A percentile compares a stretch with the other conserved stretches of the same genome.
Evolutionary conservation across 1,284 basidiomycete genomes (phyloP).

Genomic region (Ustilago vetiveriae): DNA sequence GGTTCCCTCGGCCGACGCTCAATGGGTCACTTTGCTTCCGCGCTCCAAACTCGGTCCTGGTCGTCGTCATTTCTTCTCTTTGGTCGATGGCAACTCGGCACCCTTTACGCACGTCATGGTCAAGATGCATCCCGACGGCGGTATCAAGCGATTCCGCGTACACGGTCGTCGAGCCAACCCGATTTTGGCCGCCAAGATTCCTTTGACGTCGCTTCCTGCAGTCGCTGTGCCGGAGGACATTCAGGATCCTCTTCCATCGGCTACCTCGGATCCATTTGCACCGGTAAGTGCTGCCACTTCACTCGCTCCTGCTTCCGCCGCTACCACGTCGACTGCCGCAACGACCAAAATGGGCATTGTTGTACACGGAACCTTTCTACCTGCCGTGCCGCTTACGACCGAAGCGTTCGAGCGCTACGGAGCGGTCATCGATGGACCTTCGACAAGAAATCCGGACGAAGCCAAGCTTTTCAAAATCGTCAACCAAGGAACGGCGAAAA

Average conservation of each 20-base stretch:
- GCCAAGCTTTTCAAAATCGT: constrained; percentile 45
- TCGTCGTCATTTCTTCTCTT: constrained; percentile 85
- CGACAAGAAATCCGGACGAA: constrained; percentile 1
- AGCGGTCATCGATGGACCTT: constrained; percentile 54
- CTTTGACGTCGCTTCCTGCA: constrained; percentile 24
- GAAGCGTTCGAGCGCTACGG: constrained; percentile 51
- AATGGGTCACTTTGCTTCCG: constrained; percentile 80
- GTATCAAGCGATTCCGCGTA: constrained; percentile 88
- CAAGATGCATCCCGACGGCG: constrained; percentile 93
- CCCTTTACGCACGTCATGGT: constrained; percentile 85
- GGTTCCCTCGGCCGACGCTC: constrained; percentile 41
- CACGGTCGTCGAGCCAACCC: constrained; percentile 74
- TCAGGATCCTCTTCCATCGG: constrained; percentile 44
- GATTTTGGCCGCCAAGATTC: constrained; percentile 24
- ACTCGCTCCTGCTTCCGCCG: constrained; percentile 9
- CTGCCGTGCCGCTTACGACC: constrained; percentile 35
- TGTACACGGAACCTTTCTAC: constrained; percentile 16
- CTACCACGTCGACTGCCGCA: constrained; percentile 3
- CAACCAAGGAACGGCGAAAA: constrained; percentile 62
- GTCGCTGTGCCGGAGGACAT: constrained; percentile 51
- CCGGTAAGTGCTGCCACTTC: constrained; percentile 36
- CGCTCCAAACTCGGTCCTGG: constrained; percentile 87
- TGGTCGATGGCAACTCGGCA: constrained; percentile 72
- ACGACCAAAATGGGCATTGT: constrained; percentile 17
- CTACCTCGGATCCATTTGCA: constrained; percentile 33